These are phyloP conservation scores for Sporothrix humicola DNA, from an alignment of 2,329 filamentous ascomycete genomes.

Conservation along the genomic window DNA sequence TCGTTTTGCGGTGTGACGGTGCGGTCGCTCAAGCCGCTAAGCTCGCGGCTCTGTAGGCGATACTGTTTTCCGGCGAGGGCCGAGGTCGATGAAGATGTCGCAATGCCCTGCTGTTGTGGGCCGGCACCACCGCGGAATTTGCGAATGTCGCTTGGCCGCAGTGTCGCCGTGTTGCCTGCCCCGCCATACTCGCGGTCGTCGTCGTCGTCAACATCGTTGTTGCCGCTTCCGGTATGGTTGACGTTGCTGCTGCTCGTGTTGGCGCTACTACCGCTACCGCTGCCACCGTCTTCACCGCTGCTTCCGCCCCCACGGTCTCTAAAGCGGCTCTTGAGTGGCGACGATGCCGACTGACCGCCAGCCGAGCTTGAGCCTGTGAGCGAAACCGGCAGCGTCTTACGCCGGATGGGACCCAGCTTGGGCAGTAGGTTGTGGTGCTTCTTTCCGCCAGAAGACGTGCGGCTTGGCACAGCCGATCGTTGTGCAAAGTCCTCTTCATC, in stretches of 20 bases:
- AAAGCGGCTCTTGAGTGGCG: constrained; percentile 7
- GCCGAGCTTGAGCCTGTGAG: not conserved
- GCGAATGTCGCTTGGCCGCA: constrained; percentile 53
- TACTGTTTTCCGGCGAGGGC: not conserved
- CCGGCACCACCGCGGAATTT: constrained; percentile 40
- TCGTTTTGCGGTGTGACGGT: constrained; percentile 23
- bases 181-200: constrained; percentile 42
- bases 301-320: not conserved
- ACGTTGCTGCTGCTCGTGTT: constrained; percentile 32
- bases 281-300: constrained; percentile 21
- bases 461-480: not conserved
- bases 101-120: not conserved
- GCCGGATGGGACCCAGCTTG: constrained; percentile 31
- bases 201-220: constrained; percentile 40
- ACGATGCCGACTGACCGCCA: not conserved
- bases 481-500: constrained; percentile 31
- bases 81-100: not conserved
- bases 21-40: constrained; percentile 36
- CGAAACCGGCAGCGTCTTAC: constrained; percentile 28
- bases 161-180: constrained; percentile 47
- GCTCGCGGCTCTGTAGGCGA: constrained; percentile 31
- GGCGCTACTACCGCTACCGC: constrained; percentile 4
- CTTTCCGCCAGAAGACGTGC: constrained; percentile 18
- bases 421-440: constrained; percentile 33
- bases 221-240: constrained; percentile 22